Evolutionary conservation across 192 early-diverging fungal genomes (phyloP).

Genomic region (Backusella mclennaniae): DNA sequence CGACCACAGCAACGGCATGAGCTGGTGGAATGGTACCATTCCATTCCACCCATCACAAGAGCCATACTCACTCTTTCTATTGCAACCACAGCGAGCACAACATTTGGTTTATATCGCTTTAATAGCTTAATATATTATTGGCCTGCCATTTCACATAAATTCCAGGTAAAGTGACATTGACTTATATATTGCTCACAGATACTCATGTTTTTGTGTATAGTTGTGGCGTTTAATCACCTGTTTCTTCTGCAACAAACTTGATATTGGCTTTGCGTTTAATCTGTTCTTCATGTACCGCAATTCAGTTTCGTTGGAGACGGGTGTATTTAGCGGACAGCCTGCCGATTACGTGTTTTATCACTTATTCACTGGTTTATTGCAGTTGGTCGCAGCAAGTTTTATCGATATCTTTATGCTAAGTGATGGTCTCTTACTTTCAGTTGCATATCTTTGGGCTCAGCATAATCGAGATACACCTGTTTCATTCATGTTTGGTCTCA

Average conservation of each 20-base stretch:
- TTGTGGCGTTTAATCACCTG: conserved; percentile 75
- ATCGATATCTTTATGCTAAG: conserved; percentile 36
- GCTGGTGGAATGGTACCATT: conserved; percentile 45
- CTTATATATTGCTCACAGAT: background rate
- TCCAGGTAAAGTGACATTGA: conserved; percentile 47
- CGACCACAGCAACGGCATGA: conserved; percentile 46
- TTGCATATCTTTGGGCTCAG: conserved; percentile 80
- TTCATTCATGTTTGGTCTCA: conserved; percentile 71
- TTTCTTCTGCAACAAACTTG: conserved; percentile 56
- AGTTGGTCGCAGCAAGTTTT: conserved; percentile 24
- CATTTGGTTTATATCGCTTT: conserved; percentile 38
- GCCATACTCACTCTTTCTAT: conserved; percentile 50
- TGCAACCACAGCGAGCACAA: conserved; percentile 40
- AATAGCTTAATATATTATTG: conserved; percentile 53
- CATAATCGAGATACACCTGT: conserved; percentile 55
- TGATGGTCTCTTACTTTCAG: conserved; percentile 55
- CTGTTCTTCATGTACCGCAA: conserved; percentile 76
- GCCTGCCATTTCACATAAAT: conserved; percentile 46
- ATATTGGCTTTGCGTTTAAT: conserved; percentile 60
- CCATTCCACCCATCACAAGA: conserved; percentile 62
- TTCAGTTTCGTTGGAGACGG: conserved; percentile 68
- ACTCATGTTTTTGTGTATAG: conserved; percentile 31
- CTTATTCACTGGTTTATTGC: conserved; percentile 51
- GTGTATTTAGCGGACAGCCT: conserved; percentile 59
- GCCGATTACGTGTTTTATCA: conserved; percentile 85